Base-by-base conservation (phyloP, 805 yeast genomes). In the Candida sphagnicola region DNA sequence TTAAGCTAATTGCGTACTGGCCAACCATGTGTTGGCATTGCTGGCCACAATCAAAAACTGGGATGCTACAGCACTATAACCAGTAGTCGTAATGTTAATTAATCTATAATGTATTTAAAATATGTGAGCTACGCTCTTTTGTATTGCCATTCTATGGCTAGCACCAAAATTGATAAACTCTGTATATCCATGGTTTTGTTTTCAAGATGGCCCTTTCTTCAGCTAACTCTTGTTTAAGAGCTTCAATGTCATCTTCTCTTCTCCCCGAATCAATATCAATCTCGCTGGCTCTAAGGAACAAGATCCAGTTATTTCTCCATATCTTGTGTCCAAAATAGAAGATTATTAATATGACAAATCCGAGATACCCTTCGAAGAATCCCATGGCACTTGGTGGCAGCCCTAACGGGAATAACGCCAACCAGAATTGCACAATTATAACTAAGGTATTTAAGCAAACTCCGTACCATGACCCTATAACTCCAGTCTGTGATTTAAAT, bases 191-290 rank as follows among this genome's bases (percentile, higher is more conserved):
- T 4, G 73, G 72, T 40, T 63, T 64, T 18, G 59, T 34, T 4
- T 48, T 42, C 42, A 65, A 52, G 4, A 61, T 37, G 4, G 50
- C 56, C 43, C 62, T 50, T 43, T 60, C 66, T 35, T 62, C 65
- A 5, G 45, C 61, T 46, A 60, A 47, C 35, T 62, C 59, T 44
- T 57, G 61, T 41, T 58, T 63, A 37, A 65, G 53, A 25, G 66
- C 62, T 40, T 67, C 71, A 38, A 65, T 47, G 45, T 66, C 71
- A 18, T 61, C 55, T 33, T 67, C 72, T 47, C 71, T 56, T 41
- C 73, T 53, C n/a, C 72, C 72, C 8, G 67, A 56, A 42, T 67
- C 72, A 34, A 67, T 50, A 36, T 67, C 72, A 36, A 67, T 57
- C 17, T 61, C 56, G 40, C 50, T 48, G n/a, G 67, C 68, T 19